These are phyloP conservation scores for Beauveria pseudobassiana DNA, from an alignment of 2,329 filamentous ascomycete species.

Conservation along the genomic window DNA sequence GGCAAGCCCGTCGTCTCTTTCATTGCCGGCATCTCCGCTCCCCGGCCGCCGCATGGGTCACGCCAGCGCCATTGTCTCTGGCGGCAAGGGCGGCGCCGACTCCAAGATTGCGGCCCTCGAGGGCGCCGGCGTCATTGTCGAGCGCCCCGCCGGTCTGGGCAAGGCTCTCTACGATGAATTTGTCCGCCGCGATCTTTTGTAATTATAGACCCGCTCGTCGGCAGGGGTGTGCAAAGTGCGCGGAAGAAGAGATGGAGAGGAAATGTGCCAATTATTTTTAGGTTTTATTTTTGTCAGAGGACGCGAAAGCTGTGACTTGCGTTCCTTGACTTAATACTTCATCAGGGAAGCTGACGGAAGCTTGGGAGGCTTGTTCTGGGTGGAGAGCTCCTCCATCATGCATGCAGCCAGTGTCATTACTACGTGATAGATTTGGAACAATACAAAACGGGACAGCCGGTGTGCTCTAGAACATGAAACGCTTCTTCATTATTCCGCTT, in stretches of 20 bases:
- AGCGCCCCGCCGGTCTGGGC: slow-evolving; percentile 85
- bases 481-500: too few species aligned
- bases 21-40: slow-evolving; percentile 96
- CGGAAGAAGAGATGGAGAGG: not conserved
- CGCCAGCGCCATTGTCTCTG: slow-evolving; percentile 94
- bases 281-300: slow-evolving; percentile 1
- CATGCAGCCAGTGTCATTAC: slow-evolving; percentile 11
- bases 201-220: slow-evolving; percentile 19
- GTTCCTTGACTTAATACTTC: not conserved
- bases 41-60: slow-evolving; percentile 97
- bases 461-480: not conserved
- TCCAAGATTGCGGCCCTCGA: slow-evolving; percentile 96
- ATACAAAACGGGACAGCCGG: slow-evolving; percentile 9
- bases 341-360: not conserved
- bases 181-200: slow-evolving; percentile 91
- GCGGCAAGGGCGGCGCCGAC: slow-evolving; percentile 95
- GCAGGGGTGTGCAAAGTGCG: not conserved
- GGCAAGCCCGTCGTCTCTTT: slow-evolving; percentile 95
- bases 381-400: not conserved
- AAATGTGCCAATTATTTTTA: not conserved
- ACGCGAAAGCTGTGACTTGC: not conserved
- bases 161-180: slow-evolving; percentile 95
- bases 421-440: slow-evolving; percentile 12
- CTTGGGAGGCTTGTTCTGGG: not conserved
- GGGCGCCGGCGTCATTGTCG: slow-evolving; percentile 87